These are phyloP conservation scores for Penicillium waksmanii DNA, from an alignment of 495 filamentous ascomycete species.

Conservation along the genomic window DNA sequence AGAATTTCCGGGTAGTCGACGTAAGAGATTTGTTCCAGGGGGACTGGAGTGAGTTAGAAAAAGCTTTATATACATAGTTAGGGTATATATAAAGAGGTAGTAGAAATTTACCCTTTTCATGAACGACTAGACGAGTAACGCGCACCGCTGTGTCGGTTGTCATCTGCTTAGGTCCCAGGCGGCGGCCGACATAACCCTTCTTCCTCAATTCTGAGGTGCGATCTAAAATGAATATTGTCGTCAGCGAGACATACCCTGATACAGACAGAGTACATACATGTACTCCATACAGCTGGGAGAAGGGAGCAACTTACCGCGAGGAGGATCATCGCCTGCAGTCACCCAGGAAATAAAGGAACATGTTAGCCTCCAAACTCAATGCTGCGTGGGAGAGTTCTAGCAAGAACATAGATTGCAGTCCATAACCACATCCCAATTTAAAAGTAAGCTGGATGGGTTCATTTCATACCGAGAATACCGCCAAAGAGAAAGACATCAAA, in stretches of 20 bases:
- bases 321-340: conserved; percentile 86
- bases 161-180: conserved; percentile 94
- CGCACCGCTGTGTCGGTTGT: conserved; percentile 96
- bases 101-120: conserved; percentile 66
- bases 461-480: conserved; percentile 80
- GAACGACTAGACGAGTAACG: conserved; percentile 86
- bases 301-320: conserved; percentile 69
- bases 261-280: background rate
- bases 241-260: background rate
- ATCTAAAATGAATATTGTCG: conserved; percentile 57
- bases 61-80: too few species aligned
- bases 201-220: conserved; percentile 89
- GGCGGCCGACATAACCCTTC: conserved; percentile 87
- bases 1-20: conserved; percentile 85
- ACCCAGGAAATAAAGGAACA: conserved; percentile 5
- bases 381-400: too few species aligned
- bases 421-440: too few species aligned
- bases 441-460: background rate
- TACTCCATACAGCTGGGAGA: background rate
- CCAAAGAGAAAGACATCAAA: conserved; percentile 97
- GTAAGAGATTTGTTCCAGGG: conserved; percentile 76
- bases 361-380: background rate
- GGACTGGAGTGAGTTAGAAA: conserved; percentile 52
- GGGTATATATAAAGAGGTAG: too few species aligned
- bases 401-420: too few species aligned